phyloP scores from a whole-genome alignment of 2,329 filamentous ascomycete genomes.

The Ophiostoma perfectum region DNA sequence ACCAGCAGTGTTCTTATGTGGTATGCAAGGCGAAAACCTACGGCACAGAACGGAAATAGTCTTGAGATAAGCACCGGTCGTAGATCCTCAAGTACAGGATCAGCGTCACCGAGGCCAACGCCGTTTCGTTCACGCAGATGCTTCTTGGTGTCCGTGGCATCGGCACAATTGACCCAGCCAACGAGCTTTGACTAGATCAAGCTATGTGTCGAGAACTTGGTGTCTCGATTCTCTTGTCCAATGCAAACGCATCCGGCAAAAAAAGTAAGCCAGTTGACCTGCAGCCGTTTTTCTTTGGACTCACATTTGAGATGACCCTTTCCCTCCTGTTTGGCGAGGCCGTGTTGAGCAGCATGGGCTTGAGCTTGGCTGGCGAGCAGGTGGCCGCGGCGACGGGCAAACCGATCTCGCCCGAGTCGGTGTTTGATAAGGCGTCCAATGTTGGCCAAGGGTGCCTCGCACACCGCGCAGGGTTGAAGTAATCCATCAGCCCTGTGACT shows the following conservation, averaged over 20 bases:
- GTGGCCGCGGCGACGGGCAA: not conserved
- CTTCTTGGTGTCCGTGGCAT: conserved; percentile 13
- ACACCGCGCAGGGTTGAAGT: conserved; percentile 11
- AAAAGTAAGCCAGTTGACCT: conserved; percentile 14
- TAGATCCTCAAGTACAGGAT: not conserved
- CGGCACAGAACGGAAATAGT: no score
- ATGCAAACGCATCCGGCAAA: no score
- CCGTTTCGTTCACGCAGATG: not conserved
- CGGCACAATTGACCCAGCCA: conserved; percentile 7
- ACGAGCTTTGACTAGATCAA: conserved; percentile 18
- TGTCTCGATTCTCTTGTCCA: not conserved
- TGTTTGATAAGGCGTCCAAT: conserved; percentile 6
- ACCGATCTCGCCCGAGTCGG: not conserved
- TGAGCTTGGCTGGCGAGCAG: not conserved
- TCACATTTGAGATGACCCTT: conserved; percentile 18
- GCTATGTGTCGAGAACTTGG: not conserved
- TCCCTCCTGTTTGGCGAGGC: conserved; percentile 11
- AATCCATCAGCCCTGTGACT: not conserved
- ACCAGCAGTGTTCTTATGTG: not conserved
- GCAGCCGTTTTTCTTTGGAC: conserved; percentile 16
- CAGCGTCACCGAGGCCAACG: conserved; percentile 10
- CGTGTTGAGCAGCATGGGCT: conserved; percentile 4
- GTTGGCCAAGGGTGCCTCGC: conserved; percentile 8
- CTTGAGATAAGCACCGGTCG: not conserved
- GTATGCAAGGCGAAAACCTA: not conserved